Evolutionary conservation across 1,139 yeast genomes (phyloP).

Genomic region (Yamadazyma conglobata): DNA sequence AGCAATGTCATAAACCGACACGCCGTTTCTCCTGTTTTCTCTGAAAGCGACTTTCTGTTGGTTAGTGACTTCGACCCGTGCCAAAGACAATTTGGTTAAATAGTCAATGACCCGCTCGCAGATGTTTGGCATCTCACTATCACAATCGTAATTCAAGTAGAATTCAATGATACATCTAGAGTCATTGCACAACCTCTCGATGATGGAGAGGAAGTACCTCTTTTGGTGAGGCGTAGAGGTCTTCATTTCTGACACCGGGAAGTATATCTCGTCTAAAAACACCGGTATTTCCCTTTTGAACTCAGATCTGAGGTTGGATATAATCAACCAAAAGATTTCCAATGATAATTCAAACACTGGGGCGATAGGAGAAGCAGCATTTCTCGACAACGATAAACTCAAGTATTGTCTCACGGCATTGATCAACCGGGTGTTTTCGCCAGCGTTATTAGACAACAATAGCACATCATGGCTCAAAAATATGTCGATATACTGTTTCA

Average conservation of each 20-base stretch:
- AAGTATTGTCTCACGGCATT: constrained; percentile 83
- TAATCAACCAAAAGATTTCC: constrained; percentile 88
- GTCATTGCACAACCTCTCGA: constrained; percentile 80
- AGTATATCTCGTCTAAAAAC: constrained; percentile 86
- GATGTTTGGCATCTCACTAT: constrained; percentile 74
- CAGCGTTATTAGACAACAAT: constrained; percentile 51
- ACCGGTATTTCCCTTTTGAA: constrained; percentile 93
- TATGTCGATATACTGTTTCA: constrained; percentile 81
- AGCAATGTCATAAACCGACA: constrained; percentile 72
- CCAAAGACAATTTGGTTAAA: constrained; percentile 67
- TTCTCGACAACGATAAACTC: constrained; percentile 78
- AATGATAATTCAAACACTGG: constrained; percentile 90
- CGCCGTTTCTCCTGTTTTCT: constrained; percentile 56
- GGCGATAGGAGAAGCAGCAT: constrained; percentile 88
- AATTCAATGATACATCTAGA: constrained; percentile 90
- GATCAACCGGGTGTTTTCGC: constrained; percentile 51
- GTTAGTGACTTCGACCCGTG: constrained; percentile 68
- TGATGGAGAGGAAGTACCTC: constrained; percentile 72
- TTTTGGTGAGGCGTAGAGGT: constrained; percentile 92
- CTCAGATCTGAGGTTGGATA: constrained; percentile 78
- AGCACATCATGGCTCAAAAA: constrained; percentile 66
- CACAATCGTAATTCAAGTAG: constrained; percentile 94
- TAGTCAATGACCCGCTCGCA: constrained; percentile 81
- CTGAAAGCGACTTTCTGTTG: constrained; percentile 64
- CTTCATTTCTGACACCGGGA: constrained; percentile 90